Percentiles rank a stretch among this genome's conserved stretches.
phyloP scores from a whole-genome alignment of 2,329 filamentous ascomycete genomes.

The Pseudocercospora macadamiae region DNA sequence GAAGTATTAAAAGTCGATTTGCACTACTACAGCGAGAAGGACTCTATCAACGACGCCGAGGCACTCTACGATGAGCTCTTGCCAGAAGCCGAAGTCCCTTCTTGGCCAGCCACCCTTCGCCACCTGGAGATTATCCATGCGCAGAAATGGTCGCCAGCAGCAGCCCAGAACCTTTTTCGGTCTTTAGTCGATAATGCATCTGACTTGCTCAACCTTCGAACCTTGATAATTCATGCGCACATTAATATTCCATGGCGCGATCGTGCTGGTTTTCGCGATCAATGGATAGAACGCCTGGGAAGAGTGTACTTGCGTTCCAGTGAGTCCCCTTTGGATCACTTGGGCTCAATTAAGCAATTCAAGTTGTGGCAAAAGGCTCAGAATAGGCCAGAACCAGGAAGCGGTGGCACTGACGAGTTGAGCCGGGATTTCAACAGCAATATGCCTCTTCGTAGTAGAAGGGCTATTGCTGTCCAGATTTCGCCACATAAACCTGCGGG shows the following conservation, averaged over 20 bases:
- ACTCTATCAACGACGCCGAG: slow-evolving; percentile 69
- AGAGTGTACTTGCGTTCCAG: slow-evolving; percentile 64
- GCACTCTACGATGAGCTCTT: slow-evolving; percentile 74
- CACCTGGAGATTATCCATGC: slow-evolving; percentile 76
- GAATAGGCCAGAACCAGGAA: not conserved
- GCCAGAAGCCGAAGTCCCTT: slow-evolving; percentile 64
- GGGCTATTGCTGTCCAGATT: slow-evolving; percentile 31
- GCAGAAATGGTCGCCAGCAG: slow-evolving; percentile 69
- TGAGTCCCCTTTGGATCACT: slow-evolving; percentile 47
- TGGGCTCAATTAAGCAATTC: slow-evolving; percentile 49
- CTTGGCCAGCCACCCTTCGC: slow-evolving; percentile 75
- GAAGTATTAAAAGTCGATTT: slow-evolving; percentile 75
- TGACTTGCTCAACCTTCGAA: slow-evolving; percentile 67
- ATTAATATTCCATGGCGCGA: slow-evolving; percentile 79
- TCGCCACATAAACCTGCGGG: slow-evolving; percentile 30
- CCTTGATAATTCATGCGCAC: slow-evolving; percentile 74
- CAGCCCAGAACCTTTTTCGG: slow-evolving; percentile 75
- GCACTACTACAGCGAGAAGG: slow-evolving; percentile 73
- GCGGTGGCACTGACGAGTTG: slow-evolving; percentile 18
- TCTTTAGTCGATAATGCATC: slow-evolving; percentile 75
- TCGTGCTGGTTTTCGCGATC: slow-evolving; percentile 75
- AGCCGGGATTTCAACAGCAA: slow-evolving; percentile 15
- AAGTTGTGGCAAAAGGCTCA: slow-evolving; percentile 42
- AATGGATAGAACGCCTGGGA: slow-evolving; percentile 73
- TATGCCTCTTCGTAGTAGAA: slow-evolving; percentile 20